A percentile compares a stretch with the other conserved stretches of the same genome.
phyloP scores from a whole-genome alignment of 1,284 basidiomycete species.

The Irpex sp. region DNA sequence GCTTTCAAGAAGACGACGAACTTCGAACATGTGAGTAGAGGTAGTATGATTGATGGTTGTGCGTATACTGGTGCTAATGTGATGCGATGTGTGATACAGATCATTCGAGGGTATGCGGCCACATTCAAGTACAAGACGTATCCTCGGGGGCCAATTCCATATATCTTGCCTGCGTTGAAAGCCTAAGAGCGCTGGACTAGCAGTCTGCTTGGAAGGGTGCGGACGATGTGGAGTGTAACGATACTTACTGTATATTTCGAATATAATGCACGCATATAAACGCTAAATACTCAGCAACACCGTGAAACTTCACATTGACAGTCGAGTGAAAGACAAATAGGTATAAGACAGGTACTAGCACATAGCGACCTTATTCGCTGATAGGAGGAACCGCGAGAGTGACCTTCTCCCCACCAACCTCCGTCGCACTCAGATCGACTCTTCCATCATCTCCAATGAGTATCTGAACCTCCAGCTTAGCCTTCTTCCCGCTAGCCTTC shows the following conservation, averaged over 20 bases:
- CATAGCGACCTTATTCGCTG: not conserved
- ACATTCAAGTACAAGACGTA: not conserved
- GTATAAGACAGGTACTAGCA: not conserved
- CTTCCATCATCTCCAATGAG: slow-evolving; percentile 51
- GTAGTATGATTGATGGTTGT: too few relatives aligned
- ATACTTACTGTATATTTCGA: too few relatives aligned
- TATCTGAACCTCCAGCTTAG: slow-evolving; percentile 63
- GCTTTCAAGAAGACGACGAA: slow-evolving; percentile 88
- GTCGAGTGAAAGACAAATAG: not conserved
- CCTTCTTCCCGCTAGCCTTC: slow-evolving; percentile 46
- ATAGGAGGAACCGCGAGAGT: slow-evolving; percentile 20
- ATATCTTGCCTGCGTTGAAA: not conserved
- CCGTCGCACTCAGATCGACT: slow-evolving; percentile 46
- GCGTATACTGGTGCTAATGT: not conserved
- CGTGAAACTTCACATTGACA: not conserved
- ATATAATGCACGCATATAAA: too few relatives aligned
- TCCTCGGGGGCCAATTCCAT: not conserved
- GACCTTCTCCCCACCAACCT: slow-evolving; percentile 35
- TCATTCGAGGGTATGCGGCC: not conserved
- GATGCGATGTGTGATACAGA: not conserved
- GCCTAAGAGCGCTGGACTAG: too few relatives aligned
- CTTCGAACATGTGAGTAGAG: slow-evolving; percentile 78
- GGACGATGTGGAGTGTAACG: too few relatives aligned
- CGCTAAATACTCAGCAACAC: not conserved
- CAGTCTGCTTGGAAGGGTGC: too few relatives aligned